Conservation (phyloP, 2,329 filamentous ascomycete genomes). For the Pseudocercospora fuligena region DNA sequence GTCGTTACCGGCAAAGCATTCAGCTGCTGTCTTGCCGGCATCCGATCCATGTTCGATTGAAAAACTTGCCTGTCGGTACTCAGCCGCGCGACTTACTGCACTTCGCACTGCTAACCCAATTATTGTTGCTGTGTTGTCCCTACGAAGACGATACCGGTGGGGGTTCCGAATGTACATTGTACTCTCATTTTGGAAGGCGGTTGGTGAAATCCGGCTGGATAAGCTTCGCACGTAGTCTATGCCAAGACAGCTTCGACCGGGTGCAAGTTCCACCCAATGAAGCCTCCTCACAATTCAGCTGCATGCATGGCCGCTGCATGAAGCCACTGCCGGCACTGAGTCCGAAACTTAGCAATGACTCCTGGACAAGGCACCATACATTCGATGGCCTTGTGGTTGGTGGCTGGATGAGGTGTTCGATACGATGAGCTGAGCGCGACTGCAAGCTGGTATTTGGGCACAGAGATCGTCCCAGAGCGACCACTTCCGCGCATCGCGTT, state of each 20-base stretch:
- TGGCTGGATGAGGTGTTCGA: not conserved
- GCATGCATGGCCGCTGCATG: not conserved
- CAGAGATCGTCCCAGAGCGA: not conserved
- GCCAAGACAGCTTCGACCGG: not conserved
- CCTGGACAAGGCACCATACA: not conserved
- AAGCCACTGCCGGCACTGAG: not conserved
- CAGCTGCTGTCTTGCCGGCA: not conserved
- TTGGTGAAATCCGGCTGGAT: not conserved
- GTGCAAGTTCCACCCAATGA: not conserved
- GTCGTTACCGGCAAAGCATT: not conserved
- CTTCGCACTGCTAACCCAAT: not conserved
- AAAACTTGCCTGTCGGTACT: not conserved
- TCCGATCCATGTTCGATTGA: not conserved
- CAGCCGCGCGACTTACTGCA: not conserved
- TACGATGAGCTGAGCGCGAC: not conserved
- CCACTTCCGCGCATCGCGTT: not conserved
- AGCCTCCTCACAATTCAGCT: not conserved
- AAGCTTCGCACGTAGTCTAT: not conserved
- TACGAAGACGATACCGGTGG: not conserved
- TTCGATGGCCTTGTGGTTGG: not conserved
- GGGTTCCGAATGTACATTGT: not conserved
- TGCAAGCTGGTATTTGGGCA: not conserved
- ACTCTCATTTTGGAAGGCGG: not conserved
- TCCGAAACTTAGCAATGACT: not conserved
- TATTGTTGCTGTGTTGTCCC: not conserved